Evolutionary conservation across 2,329 filamentous ascomycete species (phyloP).

Genomic region (Emergomyces pasteurianus): DNA sequence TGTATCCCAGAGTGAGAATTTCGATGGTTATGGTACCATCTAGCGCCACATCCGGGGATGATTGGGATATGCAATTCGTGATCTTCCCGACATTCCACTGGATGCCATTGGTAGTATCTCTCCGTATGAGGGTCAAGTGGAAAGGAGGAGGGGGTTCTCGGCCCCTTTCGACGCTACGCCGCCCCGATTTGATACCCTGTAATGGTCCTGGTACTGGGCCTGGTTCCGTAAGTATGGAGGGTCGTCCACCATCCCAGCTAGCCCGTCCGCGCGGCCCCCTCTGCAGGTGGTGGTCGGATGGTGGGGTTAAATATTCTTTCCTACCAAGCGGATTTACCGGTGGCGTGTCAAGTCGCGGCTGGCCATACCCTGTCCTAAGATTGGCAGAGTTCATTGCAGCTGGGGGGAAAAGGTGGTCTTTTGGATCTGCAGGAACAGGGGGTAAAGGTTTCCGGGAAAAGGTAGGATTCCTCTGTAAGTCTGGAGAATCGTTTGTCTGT

Average conservation of each 20-base stretch:
- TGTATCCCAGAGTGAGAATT: conserved; percentile 48
- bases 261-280: not conserved
- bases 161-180: conserved; percentile 2
- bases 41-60: conserved; percentile 3
- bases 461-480: not conserved
- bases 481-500: not conserved
- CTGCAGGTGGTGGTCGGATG: not conserved
- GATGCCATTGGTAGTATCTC: conserved; percentile 54
- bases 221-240: not conserved
- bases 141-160: conserved; percentile 14
- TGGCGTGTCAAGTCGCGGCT: not conserved
- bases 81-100: conserved; percentile 69
- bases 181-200: not conserved
- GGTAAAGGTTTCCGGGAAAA: conserved; percentile 3
- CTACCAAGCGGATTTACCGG: not conserved
- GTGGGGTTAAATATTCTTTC: not conserved
- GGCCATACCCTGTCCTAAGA: not conserved
- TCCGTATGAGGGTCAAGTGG: conserved; percentile 53
- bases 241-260: conserved; percentile 1
- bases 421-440: not conserved
- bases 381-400: not conserved
- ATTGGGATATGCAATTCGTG: conserved; percentile 21
- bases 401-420: not conserved
- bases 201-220: not conserved
- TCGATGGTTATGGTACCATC: conserved; percentile 38